phyloP scores from a whole-genome alignment of 192 early-diverging fungal species.

The Glomus cerebriforme region DNA sequence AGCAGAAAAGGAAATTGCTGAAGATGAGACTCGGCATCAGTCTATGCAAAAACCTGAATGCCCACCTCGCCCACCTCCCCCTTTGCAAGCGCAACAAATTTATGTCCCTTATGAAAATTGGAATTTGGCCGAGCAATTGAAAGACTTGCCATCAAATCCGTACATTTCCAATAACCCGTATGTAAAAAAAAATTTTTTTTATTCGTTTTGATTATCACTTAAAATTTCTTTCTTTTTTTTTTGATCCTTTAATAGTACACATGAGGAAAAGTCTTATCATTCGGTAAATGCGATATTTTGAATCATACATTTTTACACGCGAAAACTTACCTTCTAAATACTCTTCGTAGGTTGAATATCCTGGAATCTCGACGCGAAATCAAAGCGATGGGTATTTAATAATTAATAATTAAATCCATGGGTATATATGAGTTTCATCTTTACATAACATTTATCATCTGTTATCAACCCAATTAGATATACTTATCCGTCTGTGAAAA shows the following conservation, averaged over 20 bases:
- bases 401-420: background rate
- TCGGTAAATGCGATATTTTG: background rate
- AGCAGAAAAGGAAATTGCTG: background rate
- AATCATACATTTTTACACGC: background rate
- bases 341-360: constrained; percentile 3
- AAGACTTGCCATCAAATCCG: background rate
- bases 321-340: background rate
- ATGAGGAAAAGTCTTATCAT: background rate
- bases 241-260: background rate
- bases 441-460: background rate
- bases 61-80: background rate
- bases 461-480: background rate
- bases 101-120: background rate
- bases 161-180: background rate
- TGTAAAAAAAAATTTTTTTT: background rate
- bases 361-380: constrained; percentile 12
- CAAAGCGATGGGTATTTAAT: constrained; percentile 25
- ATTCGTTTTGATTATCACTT: background rate
- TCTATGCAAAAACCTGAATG: background rate
- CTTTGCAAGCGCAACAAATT: background rate
- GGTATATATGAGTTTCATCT: background rate
- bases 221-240: background rate
- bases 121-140: constrained; percentile 3
- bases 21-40: background rate
- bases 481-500: background rate